Evolutionary conservation across 306 rosid species (phyloP), one percentile per base, ranked within the genome.

Genomic region (Begonia masoniana): DNA sequence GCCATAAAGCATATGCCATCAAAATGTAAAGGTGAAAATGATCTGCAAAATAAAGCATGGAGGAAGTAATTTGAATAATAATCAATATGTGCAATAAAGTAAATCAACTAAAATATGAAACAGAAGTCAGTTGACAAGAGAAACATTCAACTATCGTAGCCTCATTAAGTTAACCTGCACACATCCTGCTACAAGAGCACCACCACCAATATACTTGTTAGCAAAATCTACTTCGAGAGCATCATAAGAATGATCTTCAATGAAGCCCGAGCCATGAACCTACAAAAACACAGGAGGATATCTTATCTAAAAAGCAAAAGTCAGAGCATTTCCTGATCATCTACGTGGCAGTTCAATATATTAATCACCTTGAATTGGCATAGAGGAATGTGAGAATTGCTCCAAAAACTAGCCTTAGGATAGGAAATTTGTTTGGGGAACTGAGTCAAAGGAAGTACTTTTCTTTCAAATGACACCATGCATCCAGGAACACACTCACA

Each of bases 181-280:
- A 48, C 96, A 91, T 46, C 96, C 96, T 64, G 76, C 72, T 6
- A 57, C 59, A 57, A 89, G 97, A 73, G 88, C 94, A 50, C 96
- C 92, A 46, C 95, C 96, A 47, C 97, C 97, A 45, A 91, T 69
- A 75, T 80, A 85, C 70, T 76, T 61, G 72, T 91, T 83, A 66
- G 97, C 97, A 73, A 91, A 91, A 76, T 91, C 96, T 15, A 91
- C 94, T 81, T 91, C 96, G 54, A 85, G 66, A 65, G 94, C 87
- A 58, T 48, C 85, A 66, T 65, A 56, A 15, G 82, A 54, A 11
- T 85, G 95, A 75, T 85, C 85, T 73, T 91, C 97, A 73, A 91
- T 82, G 48, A 73, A 75, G 59, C 94, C 96, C 48, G 78, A 74
- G 56, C 69, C 63, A 42, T 68, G 69, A 70, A 77, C 83, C 97